A percentile compares a stretch with the other conserved stretches of the same genome.
phyloP scores from a whole-genome alignment of 1,139 yeast genomes.

The Geotrichum restrictum region DNA sequence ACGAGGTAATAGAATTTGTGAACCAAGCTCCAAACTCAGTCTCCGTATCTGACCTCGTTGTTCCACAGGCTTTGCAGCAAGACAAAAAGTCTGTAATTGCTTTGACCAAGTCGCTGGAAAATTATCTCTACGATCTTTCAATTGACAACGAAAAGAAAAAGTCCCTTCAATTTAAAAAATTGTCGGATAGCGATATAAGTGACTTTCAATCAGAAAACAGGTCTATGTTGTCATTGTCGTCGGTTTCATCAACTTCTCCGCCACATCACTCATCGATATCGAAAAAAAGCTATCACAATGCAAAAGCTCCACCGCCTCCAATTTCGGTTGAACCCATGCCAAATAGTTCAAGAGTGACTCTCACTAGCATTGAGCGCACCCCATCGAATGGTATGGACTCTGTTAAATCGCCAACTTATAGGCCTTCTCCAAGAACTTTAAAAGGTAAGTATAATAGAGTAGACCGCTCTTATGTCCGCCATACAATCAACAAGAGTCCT shows the following conservation, averaged over 20 bases:
- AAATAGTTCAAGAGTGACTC: no score
- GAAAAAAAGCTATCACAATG: neutral
- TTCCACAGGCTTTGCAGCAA: slow-evolving; percentile 28
- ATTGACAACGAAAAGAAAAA: neutral
- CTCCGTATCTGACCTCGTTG: slow-evolving; percentile 22
- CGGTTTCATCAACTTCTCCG: neutral
- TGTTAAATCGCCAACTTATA: no score
- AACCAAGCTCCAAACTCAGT: slow-evolving; percentile 25
- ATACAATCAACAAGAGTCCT: neutral
- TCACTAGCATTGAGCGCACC: no score
- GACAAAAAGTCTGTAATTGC: slow-evolving; percentile 22
- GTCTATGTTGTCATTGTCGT: slow-evolving; percentile 3
- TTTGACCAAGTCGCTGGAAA: slow-evolving; percentile 28
- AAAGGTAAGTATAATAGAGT: neutral
- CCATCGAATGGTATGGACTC: no score
- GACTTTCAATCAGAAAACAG: slow-evolving; percentile 5
- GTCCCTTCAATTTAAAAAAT: neutral
- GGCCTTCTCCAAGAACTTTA: no score
- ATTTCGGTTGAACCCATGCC: no score
- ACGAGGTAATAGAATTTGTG: slow-evolving; percentile 26
- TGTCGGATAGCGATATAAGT: slow-evolving; percentile 9
- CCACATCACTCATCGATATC: neutral
- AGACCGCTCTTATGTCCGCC: neutral
- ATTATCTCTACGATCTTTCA: slow-evolving; percentile 23
- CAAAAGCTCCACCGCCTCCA: no score